Evolutionary conservation across 83 land plant species (phyloP).

Genomic region (Diphasiastrum complanatum): DNA sequence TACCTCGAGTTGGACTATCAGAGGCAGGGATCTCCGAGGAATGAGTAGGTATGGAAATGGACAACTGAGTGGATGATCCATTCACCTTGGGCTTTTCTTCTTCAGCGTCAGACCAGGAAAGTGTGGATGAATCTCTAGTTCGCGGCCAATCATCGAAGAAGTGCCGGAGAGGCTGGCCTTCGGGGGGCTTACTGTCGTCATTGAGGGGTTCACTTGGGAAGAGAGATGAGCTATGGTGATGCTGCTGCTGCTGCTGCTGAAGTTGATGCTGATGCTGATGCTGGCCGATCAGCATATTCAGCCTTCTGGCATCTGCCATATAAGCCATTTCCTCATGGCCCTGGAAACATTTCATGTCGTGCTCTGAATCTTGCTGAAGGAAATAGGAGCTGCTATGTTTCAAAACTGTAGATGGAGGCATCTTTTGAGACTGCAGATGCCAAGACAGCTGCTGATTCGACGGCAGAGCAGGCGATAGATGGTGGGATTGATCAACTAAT

Average conservation of each 20-base stretch:
- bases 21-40: conserved; percentile 43
- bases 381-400: no score
- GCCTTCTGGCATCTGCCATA: no score
- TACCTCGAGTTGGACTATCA: conserved; percentile 24
- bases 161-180: conserved; percentile 33
- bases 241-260: no score
- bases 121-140: conserved; percentile 23
- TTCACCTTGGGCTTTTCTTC: conserved; percentile 20
- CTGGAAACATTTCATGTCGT: no score
- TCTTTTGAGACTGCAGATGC: not conserved
- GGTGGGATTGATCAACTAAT: not conserved
- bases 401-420: not conserved
- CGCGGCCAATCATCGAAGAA: conserved; percentile 59
- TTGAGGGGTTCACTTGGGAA: conserved; percentile 2
- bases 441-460: not conserved
- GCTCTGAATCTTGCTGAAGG: no score
- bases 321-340: no score
- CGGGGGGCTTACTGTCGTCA: conserved; percentile 19
- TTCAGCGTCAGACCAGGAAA: conserved; percentile 42
- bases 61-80: conserved; percentile 37
- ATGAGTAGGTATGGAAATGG: conserved; percentile 47
- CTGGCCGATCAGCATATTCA: no score
- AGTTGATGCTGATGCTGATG: no score
- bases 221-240: conserved; percentile 10
- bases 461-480: not conserved